Evolutionary conservation across 2,329 filamentous ascomycete species (phyloP), one percentile per base, ranked within the genome.

Genomic region (Aspergillus floridensis): DNA sequence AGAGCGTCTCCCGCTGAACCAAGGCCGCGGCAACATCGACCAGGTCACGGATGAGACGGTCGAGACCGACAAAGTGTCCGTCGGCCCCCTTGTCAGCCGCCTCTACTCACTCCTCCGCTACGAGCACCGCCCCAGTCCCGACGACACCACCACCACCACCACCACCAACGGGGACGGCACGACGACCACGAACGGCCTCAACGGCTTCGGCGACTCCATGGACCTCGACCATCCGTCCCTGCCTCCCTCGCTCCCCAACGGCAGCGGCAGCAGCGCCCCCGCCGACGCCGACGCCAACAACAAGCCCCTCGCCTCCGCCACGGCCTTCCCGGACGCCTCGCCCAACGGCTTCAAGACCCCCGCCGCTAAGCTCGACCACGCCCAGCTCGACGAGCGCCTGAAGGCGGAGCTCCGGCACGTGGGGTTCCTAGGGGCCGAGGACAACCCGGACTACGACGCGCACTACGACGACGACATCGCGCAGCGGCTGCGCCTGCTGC

Each of bases 381-480:
- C 85, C 2, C 88, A 92, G 70, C 86, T 97, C 21, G 95, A 99
- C 68, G 91, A 96, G 71, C 91, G 95, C 50, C 85, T 96, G 54
- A 91, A 96, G 76, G 89, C 92, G 69, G 95, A 99, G 72, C 84
- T 99, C 19, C 88, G 90, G 14, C 91, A 96, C 75, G 91, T 96
- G 61, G 95, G 95, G 11, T 90, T 99, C 68, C 81, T 98, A 16
- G 86, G 90, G 0, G 79, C 83, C 4, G 89, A 91, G 54, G 79
- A 84, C 59, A 80, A 83, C 38, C 88, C 90, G 11, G 90, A 96
- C 65, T 98, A 93, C 75, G 91, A 96, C 68, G 89, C 87, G 0
- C 91, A 96, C 73, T 92, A 88, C 66, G 95, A 99, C 71, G 95
- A 99, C 73, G 93, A 97, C 74, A 90, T 99, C 44, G 91, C 93